A percentile compares a stretch with the other conserved stretches of the same genome.
phyloP scores from a whole-genome alignment of 495 filamentous ascomycete species.

The Neurospora sp. region DNA sequence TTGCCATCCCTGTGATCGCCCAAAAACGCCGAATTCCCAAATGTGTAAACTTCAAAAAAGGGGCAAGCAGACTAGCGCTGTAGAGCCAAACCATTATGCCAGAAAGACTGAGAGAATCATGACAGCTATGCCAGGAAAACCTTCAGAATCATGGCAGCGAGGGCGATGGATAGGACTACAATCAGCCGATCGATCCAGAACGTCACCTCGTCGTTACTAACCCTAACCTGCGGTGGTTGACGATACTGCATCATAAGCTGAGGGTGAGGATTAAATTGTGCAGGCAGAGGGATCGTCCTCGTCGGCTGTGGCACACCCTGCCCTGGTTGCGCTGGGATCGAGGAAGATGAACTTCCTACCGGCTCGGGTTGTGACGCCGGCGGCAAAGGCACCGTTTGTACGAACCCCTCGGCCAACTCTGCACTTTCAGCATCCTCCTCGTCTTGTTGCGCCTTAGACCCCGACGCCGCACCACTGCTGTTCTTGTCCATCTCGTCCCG shows the following conservation, averaged over 20 bases:
- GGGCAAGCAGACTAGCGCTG: background rate
- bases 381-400: conserved; percentile 27
- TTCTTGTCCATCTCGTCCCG: conserved; percentile 39
- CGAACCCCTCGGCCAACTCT: conserved; percentile 38
- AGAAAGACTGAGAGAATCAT: conserved; percentile 38
- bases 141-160: conserved; percentile 45
- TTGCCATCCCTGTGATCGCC: background rate
- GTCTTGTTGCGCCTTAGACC: background rate
- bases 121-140: conserved; percentile 25
- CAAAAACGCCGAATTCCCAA: background rate
- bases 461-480: conserved; percentile 2
- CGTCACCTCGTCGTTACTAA: conserved; percentile 24
- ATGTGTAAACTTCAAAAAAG: background rate
- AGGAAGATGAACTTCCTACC: background rate
- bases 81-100: conserved; percentile 2
- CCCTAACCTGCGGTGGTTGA: conserved; percentile 19
- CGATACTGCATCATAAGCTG: conserved; percentile 8
- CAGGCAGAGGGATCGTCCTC: conserved; percentile 24
- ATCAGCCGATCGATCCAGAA: conserved; percentile 54
- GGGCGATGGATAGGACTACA: conserved; percentile 37
- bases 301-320: conserved; percentile 26
- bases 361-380: conserved; percentile 2
- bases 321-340: conserved; percentile 7
- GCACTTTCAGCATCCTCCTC: conserved; percentile 28
- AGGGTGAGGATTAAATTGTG: background rate